phyloP scores from a whole-genome alignment of 2,329 filamentous ascomycete genomes.

The Penicillium digitatum region DNA sequence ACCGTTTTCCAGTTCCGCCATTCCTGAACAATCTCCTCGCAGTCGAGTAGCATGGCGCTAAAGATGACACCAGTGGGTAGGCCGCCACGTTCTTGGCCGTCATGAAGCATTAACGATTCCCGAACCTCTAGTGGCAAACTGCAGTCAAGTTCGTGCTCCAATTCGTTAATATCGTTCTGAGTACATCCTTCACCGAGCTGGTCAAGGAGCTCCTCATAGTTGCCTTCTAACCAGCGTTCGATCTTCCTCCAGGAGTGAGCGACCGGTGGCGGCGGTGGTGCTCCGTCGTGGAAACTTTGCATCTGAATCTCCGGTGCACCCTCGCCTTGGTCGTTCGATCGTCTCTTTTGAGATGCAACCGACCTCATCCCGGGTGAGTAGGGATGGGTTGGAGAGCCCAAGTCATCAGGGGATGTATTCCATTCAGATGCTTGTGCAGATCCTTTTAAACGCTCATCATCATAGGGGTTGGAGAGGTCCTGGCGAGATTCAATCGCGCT shows the following conservation, averaged over 20 bases:
- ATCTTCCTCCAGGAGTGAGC: slow-evolving; percentile 91
- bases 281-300: slow-evolving; percentile 90
- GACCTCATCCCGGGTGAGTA: slow-evolving; percentile 90
- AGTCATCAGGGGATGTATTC: slow-evolving; percentile 53
- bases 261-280: slow-evolving; percentile 83
- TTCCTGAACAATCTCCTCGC: slow-evolving; percentile 96
- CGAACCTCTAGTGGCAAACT: slow-evolving; percentile 89
- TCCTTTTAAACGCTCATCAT: slow-evolving; percentile 62
- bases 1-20: slow-evolving; percentile 96
- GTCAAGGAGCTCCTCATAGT: slow-evolving; percentile 91
- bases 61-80: slow-evolving; percentile 90
- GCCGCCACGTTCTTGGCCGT: slow-evolving; percentile 94
- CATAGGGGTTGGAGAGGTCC: slow-evolving; percentile 75
- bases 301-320: slow-evolving; percentile 84
- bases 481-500: slow-evolving; percentile 79
- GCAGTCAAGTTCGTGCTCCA: slow-evolving; percentile 93
- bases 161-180: slow-evolving; percentile 89
- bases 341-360: slow-evolving; percentile 61
- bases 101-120: slow-evolving; percentile 84
- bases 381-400: slow-evolving; percentile 61
- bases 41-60: slow-evolving; percentile 90
- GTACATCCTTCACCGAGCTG: slow-evolving; percentile 91
- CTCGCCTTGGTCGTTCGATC: slow-evolving; percentile 61
- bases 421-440: slow-evolving; percentile 59
- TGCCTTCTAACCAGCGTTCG: slow-evolving; percentile 87